These are phyloP conservation scores for Amphicarpaea edgeworthii DNA, from an alignment of 306 rosid species.

Conservation along the genomic window DNA sequence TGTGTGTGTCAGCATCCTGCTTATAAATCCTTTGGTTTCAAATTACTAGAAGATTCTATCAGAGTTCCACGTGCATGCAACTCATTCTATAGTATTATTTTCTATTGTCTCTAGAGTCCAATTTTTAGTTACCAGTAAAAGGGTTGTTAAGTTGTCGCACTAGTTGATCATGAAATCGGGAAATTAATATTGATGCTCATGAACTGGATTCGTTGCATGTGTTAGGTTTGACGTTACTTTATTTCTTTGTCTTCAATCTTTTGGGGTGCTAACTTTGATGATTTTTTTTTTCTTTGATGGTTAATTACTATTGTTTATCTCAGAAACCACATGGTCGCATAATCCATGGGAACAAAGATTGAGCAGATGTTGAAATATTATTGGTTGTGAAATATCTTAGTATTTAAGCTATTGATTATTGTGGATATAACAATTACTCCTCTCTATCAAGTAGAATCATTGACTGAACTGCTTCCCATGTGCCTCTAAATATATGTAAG, in stretches of 20 bases:
- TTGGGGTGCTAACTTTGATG: constrained; percentile 23
- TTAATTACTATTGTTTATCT: constrained; percentile 1
- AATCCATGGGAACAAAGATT: background rate
- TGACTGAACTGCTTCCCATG: constrained; percentile 38
- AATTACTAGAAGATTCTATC: constrained; percentile 11
- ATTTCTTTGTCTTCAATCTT: background rate
- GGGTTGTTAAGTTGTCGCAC: constrained; percentile 36
- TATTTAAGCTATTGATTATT: background rate
- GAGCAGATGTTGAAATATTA: constrained; percentile 35
- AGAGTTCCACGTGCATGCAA: constrained; percentile 42
- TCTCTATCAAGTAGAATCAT: constrained; percentile 4
- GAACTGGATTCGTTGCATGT: constrained; percentile 31
- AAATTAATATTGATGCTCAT: background rate
- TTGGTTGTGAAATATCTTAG: constrained; percentile 31
- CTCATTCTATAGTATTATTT: background rate
- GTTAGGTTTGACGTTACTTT: constrained; percentile 37
- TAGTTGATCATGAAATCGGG: background rate
- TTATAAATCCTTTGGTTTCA: background rate
- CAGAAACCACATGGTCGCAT: constrained; percentile 17
- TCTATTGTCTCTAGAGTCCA: background rate
- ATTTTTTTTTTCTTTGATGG: background rate
- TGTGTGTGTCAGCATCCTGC: background rate
- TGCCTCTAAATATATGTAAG: constrained; percentile 20
- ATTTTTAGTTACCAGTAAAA: background rate
- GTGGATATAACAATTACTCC: background rate